Percentiles rank a stretch among this genome's conserved stretches.
These are phyloP conservation scores for Quercus dentata DNA, from an alignment of 306 rosid species.

Conservation along the genomic window DNA sequence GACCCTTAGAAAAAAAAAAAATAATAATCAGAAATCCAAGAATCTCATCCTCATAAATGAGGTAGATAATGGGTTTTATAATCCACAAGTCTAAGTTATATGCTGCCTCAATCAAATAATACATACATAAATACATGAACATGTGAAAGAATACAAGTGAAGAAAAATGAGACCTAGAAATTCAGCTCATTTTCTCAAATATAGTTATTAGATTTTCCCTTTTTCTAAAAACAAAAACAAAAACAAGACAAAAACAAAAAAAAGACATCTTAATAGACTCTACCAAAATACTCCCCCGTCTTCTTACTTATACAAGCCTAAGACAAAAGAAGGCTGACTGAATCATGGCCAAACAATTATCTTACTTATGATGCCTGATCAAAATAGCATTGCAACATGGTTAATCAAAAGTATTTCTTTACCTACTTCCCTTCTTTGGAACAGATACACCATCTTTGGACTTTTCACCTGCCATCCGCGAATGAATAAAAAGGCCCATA, in stretches of 20 bases:
- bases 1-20: background rate
- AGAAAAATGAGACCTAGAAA: background rate
- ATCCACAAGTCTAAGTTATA: background rate
- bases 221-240: background rate
- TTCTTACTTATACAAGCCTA: constrained; percentile 23
- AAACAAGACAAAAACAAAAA: background rate
- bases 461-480: constrained; percentile 99
- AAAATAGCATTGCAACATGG: constrained; percentile 66
- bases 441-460: constrained; percentile 99
- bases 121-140: background rate
- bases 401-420: constrained; percentile 96
- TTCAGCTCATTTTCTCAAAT: background rate
- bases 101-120: background rate
- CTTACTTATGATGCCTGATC: constrained; percentile 51
- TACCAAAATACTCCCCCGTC: background rate
- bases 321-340: constrained; percentile 32
- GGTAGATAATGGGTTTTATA: background rate
- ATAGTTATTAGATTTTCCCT: background rate
- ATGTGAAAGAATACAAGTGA: background rate
- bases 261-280: background rate
- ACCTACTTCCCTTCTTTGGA: constrained; percentile 99
- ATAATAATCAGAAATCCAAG: background rate
- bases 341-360: constrained; percentile 23
- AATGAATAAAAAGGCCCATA: constrained; percentile 98
- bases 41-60: background rate